Evolutionary conservation across 2,329 filamentous ascomycete genomes (phyloP).

Genomic region (Verticillium isaacii): DNA sequence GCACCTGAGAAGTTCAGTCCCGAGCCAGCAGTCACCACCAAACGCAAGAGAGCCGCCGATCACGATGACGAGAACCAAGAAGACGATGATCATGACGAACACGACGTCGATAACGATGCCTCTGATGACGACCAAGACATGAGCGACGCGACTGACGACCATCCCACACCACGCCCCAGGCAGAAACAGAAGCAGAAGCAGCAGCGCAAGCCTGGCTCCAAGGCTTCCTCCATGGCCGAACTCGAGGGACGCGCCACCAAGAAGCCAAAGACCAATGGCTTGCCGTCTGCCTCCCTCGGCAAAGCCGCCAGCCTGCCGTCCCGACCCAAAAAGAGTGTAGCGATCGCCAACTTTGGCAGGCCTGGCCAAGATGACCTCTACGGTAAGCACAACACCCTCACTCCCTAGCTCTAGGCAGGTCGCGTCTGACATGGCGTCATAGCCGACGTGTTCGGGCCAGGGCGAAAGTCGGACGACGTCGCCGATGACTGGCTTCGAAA

Average conservation of each 20-base stretch:
- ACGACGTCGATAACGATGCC: conserved; percentile 42
- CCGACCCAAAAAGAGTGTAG: conserved; percentile 52
- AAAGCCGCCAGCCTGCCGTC: conserved; percentile 42
- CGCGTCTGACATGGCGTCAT: conserved; percentile 19
- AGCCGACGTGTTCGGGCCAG: conserved; percentile 62
- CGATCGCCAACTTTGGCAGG: conserved; percentile 45
- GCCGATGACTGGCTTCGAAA: conserved; percentile 56
- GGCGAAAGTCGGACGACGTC: conserved; percentile 50
- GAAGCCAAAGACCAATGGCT: conserved; percentile 60
- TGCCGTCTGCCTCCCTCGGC: conserved; percentile 13
- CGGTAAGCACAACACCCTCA: conserved; percentile 32
- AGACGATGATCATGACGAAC: conserved; percentile 39
- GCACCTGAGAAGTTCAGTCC: conserved; percentile 56
- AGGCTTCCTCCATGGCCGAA: background rate
- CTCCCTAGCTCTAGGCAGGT: conserved; percentile 7
- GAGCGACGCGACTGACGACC: conserved; percentile 40
- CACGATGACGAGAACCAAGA: conserved; percentile 42
- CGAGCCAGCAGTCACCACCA: conserved; percentile 43
- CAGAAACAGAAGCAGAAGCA: background rate
- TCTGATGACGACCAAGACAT: conserved; percentile 40
- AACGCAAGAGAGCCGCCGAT: conserved; percentile 52
- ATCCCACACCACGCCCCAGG: conserved; percentile 19
- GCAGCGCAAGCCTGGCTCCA: conserved; percentile 32
- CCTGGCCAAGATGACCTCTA: conserved; percentile 45
- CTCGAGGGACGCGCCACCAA: conserved; percentile 57